Evolutionary conservation across 129 eudicot species (phyloP), one percentile per base, ranked within the genome.

Genomic region (Scalesia atractyloides): DNA sequence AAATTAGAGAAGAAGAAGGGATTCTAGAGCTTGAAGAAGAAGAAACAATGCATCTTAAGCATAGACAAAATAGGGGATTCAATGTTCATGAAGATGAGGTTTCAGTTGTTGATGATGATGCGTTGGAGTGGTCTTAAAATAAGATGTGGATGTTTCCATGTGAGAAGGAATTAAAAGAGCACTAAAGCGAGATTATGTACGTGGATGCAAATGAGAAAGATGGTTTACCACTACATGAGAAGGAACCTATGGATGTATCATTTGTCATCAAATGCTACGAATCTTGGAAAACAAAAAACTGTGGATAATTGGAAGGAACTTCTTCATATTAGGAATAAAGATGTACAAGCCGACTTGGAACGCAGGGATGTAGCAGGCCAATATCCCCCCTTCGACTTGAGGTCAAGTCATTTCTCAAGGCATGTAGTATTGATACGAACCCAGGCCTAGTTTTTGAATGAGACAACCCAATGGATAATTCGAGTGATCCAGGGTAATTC

Each of bases 1-100:
- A 94, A 75, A 96, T 94, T 70, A 81, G 99, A 64, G 96, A 94
- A 80, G 96, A 87, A 79, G 99, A 94, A 86, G 96, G 97, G 64
- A 94, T 94, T 63, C 96, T 97, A 9, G 97, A 94, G 59, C 79
- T 90, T 41, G 99, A 94, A 76, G 97, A 94, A 79, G 97, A 94
- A 72, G 57, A 17, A 61, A 18, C 30, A 3, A 26, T 17, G 4
- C 30, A 64, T 17, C 14, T 0, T 62, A 72, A 39, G 13, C 75
- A 64, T 9, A 56, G 79, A 61, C 64, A 36, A 34, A 79, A 52
- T 34, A 67, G 65, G 47, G 60, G 79, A 48, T 24, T 65, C 70
- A 79, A 68, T 18, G 76, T 8, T 48, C 74, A 76, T 10, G 72
- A 81, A 70, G 96, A 94, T 58, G 89, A 86, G 65, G 96, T 84